Conservation (phyloP, 1,139 yeast genomes). For the Kodamaea anthophila region DNA sequence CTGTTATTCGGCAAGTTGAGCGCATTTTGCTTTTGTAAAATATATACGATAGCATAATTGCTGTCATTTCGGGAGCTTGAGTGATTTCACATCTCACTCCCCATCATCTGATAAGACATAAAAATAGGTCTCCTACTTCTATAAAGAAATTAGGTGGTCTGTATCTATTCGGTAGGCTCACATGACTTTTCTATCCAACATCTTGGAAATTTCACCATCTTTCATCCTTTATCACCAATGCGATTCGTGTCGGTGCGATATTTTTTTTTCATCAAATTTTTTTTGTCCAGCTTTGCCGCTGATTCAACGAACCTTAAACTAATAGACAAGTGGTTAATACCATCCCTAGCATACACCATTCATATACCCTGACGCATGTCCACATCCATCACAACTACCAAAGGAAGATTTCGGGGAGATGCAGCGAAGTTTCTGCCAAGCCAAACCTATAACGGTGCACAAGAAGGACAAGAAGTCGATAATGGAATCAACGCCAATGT, state of each 20-base stretch:
- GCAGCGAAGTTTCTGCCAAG: conserved; percentile 39
- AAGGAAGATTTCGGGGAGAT: conserved; percentile 34
- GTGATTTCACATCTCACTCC: too few species aligned
- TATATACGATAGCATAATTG: too few species aligned
- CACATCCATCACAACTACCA: conserved; percentile 7
- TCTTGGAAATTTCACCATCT: neutral
- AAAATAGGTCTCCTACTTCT: too few species aligned
- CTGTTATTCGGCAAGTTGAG: too few species aligned
- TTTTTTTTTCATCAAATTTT: conserved; percentile 4
- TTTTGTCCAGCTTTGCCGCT: conserved; percentile 5
- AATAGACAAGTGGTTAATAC: conserved; percentile 4
- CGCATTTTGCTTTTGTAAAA: too few species aligned
- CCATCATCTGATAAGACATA: too few species aligned
- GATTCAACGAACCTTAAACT: conserved; percentile 3
- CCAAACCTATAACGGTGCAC: conserved; percentile 11
- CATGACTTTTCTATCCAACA: too few species aligned
- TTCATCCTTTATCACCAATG: neutral
- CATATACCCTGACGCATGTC: conserved; percentile 5
- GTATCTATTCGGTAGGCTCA: too few species aligned
- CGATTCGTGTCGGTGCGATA: conserved; percentile 3
- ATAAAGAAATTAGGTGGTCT: too few species aligned
- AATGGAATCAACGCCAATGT: too few species aligned
- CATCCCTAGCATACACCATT: conserved; percentile 2
- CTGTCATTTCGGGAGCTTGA: too few species aligned
- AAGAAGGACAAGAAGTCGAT: conserved; percentile 2